Evolutionary conservation across 106 monocot genomes (phyloP), one percentile per base, ranked within the genome.

Genomic region (Chionographis japonica): DNA sequence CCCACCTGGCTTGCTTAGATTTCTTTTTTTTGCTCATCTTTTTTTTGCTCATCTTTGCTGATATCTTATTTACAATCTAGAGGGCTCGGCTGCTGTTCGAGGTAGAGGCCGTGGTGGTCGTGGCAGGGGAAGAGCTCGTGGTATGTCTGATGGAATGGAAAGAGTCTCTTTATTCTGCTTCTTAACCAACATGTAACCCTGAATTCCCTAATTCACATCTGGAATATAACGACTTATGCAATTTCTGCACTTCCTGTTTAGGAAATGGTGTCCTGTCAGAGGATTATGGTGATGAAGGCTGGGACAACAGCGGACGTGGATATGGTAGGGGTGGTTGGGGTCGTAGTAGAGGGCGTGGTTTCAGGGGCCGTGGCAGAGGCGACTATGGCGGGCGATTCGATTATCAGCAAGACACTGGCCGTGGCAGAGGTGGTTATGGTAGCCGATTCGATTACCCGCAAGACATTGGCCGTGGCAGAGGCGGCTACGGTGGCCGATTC

Each of bases 41-140:
- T 56, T 18, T 43, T 14, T 8, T 14, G 6, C 8, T 42, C 61
- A 6, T 37, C 17, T 62, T 58, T 56, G 3, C 41, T 68, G 19
- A 66, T 2, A 4, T 58, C 40, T 27, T 77, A 17, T 39, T 57
- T 17, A 41, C 12, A 39, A 72, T 85, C 35, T 63, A 92, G 88
- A 92, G 65, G 73, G 65, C 6, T 74, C 61, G 4, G 73, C 88
- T n/a, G 15, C 69, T 43, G 79, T 63, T 43, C 72, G 80, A 72
- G 92, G 88, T n/a, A 82, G 91, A 79, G 91, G 79, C 37, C 83
- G 85, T 69, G 80, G 83, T 52, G 84, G 84, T 70, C 74, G 76
- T 62, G 78, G 81, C 19, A 76, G 81, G 62, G 90, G 90, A 62
- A 84, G 90, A 58, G 72, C 50, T 52, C 80, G 84, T 78, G 88